Conservation (phyloP, 2,329 filamentous ascomycete species). For the Ceratocystis albifundus region DNA sequence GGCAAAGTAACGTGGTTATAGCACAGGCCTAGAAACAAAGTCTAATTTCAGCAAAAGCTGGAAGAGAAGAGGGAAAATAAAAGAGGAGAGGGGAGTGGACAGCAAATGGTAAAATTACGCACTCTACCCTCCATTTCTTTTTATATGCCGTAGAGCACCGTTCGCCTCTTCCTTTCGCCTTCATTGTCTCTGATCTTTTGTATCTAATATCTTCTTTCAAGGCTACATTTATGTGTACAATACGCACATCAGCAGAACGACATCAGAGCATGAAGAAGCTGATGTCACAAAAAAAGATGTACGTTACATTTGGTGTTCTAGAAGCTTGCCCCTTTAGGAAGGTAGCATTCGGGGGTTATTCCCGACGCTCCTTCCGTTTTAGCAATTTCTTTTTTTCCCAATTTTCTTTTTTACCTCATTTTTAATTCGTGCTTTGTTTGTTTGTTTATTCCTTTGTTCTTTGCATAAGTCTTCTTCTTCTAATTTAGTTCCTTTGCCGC, state of each 20-base stretch:
- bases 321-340: background rate
- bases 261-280: background rate
- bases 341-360: conserved; percentile 8
- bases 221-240: background rate
- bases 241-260: background rate
- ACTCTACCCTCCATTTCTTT: no score
- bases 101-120: background rate
- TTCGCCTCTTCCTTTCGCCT: background rate
- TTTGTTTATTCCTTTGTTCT: background rate
- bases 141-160: background rate
- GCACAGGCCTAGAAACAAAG: background rate
- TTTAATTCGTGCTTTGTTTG: background rate
- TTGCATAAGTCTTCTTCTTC: background rate
- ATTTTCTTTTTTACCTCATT: background rate
- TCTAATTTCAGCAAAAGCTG: background rate
- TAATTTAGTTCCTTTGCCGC: background rate
- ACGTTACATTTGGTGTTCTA: background rate
- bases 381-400: background rate
- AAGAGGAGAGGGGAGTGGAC: background rate
- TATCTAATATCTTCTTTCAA: background rate
- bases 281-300: background rate
- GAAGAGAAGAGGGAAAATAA: background rate
- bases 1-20: background rate
- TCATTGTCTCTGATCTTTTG: background rate
- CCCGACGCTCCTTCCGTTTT: background rate